Conservation (phyloP, 129 eudicot genomes). For the Dittrichia graveolens region DNA sequence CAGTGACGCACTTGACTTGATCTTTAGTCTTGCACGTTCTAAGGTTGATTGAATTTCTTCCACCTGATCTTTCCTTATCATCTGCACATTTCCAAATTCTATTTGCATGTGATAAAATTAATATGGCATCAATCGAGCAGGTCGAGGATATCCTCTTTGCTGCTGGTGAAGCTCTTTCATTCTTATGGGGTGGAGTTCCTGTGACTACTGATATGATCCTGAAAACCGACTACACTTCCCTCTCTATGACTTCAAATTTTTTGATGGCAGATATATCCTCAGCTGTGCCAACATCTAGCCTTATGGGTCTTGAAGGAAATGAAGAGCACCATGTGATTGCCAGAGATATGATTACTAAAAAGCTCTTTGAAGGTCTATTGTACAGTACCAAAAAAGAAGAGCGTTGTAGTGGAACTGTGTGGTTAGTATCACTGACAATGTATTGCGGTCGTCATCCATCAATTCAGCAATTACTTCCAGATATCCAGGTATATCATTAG, state of each 20-base stretch:
- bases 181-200: conserved; percentile 97
- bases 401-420: conserved; percentile 94
- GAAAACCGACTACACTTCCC: conserved; percentile 78
- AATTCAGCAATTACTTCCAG: conserved; percentile 87
- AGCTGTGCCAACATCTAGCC: conserved; percentile 38
- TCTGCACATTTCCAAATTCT: not conserved
- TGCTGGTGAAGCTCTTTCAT: conserved; percentile 96
- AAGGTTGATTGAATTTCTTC: conserved; percentile 57
- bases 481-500: conserved; percentile 71
- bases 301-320: conserved; percentile 43
- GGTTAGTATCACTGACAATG: conserved; percentile 88
- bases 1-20: conserved; percentile 70
- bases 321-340: conserved; percentile 56
- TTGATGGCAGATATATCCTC: conserved; percentile 74
- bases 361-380: conserved; percentile 79
- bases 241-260: conserved; percentile 84
- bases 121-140: conserved; percentile 42
- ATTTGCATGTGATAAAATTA: conserved; percentile 17
- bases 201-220: conserved; percentile 78
- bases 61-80: not conserved
- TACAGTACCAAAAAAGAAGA: conserved; percentile 93
- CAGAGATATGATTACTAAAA: conserved; percentile 77
- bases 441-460: conserved; percentile 83
- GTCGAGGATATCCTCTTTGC: conserved; percentile 96
- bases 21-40: conserved; percentile 78